These are phyloP conservation scores for Castanea mollissima DNA, from an alignment of 306 rosid species.

Conservation along the genomic window DNA sequence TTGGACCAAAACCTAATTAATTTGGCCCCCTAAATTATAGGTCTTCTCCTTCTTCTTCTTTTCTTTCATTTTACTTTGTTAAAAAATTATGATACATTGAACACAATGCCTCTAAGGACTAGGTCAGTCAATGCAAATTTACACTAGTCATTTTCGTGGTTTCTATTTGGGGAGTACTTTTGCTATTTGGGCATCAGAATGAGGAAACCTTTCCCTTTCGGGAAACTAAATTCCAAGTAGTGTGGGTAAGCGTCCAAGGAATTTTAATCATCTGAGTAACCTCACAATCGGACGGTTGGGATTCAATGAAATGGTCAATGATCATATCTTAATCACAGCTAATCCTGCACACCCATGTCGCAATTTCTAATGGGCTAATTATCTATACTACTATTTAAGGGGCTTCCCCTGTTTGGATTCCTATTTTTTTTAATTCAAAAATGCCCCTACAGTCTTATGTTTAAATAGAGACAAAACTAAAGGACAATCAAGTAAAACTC, in stretches of 20 bases:
- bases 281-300: neutral
- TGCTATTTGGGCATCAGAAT: neutral
- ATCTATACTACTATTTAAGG: no score
- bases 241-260: neutral
- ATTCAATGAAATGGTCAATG: neutral
- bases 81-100: neutral
- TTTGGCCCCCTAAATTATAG: no score
- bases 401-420: no score
- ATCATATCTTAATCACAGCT: constrained; percentile 2
- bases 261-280: constrained; percentile 18
- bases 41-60: neutral
- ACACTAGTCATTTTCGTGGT: neutral
- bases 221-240: neutral
- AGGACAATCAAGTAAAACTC: no score
- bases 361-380: neutral
- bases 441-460: no score
- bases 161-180: neutral
- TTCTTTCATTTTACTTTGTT: neutral
- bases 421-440: no score
- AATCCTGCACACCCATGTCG: neutral
- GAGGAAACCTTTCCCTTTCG: neutral
- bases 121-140: neutral
- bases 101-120: neutral
- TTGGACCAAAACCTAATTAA: no score
- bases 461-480: no score